phyloP scores from a whole-genome alignment of 179 eudicot species.

The Spergularia azorica region DNA sequence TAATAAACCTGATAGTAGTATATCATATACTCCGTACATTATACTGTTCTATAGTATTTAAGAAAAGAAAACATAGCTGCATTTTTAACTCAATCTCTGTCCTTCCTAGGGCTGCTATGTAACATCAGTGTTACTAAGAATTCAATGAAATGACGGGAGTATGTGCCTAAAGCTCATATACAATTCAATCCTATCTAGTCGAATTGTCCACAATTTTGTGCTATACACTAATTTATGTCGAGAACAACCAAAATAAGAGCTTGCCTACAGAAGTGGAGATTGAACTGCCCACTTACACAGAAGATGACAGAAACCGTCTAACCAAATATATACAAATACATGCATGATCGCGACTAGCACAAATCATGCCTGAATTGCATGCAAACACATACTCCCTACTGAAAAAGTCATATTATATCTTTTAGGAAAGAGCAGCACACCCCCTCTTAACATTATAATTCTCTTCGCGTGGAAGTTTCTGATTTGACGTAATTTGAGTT shows the following conservation, averaged over 20 bases:
- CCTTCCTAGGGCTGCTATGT: no score
- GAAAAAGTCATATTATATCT: background rate
- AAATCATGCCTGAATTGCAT: background rate
- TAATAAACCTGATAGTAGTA: background rate
- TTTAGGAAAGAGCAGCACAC: background rate
- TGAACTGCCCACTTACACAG: background rate
- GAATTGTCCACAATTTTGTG: background rate
- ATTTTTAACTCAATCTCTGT: no score
- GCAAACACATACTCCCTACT: constrained; percentile 1
- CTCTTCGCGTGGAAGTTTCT: background rate
- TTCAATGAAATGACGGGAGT: no score
- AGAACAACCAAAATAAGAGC: no score
- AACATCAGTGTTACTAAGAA: no score
- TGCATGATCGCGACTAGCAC: background rate
- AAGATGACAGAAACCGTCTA: background rate
- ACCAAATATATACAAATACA: background rate
- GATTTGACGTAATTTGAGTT: no score
- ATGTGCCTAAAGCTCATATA: background rate
- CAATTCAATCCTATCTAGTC: background rate
- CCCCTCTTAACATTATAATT: background rate
- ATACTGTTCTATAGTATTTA: background rate
- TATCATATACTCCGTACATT: background rate
- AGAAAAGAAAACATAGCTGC: no score
- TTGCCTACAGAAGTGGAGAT: constrained; percentile 11
- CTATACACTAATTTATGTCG: background rate